These are phyloP conservation scores for Kickxella alabastrina DNA, from an alignment of 192 early-diverging fungal genomes.

Conservation along the genomic window DNA sequence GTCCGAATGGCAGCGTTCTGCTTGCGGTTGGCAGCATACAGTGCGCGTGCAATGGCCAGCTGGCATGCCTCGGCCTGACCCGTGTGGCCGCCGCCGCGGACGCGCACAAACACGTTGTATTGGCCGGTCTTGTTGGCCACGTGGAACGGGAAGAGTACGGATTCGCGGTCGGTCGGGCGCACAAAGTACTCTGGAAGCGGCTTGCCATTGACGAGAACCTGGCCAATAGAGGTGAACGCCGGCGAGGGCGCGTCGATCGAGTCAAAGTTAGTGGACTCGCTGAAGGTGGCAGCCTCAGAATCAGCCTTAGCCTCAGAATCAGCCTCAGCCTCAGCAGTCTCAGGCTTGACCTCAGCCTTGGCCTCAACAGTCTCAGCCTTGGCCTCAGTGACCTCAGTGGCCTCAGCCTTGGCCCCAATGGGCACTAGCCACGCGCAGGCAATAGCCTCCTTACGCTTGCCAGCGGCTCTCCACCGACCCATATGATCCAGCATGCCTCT, in stretches of 20 bases:
- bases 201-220: conserved; percentile 74
- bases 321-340: not conserved
- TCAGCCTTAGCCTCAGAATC: not conserved
- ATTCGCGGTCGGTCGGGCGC: conserved; percentile 60
- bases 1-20: conserved; percentile 55
- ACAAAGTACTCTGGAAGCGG: conserved; percentile 74
- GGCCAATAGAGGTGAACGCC: conserved; percentile 31
- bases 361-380: not conserved
- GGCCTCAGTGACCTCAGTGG: conserved; percentile 47
- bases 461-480: conserved; percentile 71
- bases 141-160: conserved; percentile 69
- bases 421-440: conserved; percentile 73
- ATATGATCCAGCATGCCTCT: conserved; percentile 57
- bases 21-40: conserved; percentile 62
- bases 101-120: conserved; percentile 83
- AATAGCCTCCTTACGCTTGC: conserved; percentile 75
- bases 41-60: conserved; percentile 71
- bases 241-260: conserved; percentile 2
- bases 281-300: not conserved
- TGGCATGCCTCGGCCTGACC: conserved; percentile 87
- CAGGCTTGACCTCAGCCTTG: conserved; percentile 22
- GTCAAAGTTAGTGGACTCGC: not conserved
- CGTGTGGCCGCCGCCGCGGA: conserved; percentile 74
- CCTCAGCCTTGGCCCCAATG: not conserved
- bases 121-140: conserved; percentile 61